These are phyloP conservation scores for Sambucus nigra DNA, from an alignment of 129 eudicot species.

Conservation along the genomic window DNA sequence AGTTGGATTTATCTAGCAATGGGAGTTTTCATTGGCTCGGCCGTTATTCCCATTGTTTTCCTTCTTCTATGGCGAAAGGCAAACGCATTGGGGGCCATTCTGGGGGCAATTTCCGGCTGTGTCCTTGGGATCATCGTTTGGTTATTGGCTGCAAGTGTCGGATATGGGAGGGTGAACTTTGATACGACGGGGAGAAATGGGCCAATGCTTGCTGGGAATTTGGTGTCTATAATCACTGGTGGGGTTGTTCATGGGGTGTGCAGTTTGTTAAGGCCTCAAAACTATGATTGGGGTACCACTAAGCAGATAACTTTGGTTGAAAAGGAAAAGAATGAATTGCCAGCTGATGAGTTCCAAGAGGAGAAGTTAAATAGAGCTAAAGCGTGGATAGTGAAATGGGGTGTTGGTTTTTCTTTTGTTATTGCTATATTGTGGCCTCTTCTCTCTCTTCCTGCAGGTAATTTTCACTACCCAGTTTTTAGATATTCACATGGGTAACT, in stretches of 20 bases:
- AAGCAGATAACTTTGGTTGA: conserved; percentile 79
- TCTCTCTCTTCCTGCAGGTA: conserved; percentile 94
- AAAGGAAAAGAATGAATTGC: conserved; percentile 60
- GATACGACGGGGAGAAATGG: conserved; percentile 96
- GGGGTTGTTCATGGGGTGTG: conserved; percentile 77
- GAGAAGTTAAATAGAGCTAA: conserved; percentile 61
- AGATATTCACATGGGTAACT: no score
- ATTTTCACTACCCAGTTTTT: no score
- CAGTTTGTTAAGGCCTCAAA: conserved; percentile 65
- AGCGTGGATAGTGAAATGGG: conserved; percentile 92
- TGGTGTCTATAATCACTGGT: conserved; percentile 75
- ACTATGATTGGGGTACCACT: conserved; percentile 91
- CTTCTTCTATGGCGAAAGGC: conserved; percentile 93
- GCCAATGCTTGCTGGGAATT: conserved; percentile 96
- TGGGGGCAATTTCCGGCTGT: conserved; percentile 67
- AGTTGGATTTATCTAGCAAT: conserved; percentile 98
- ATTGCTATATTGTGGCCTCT: conserved; percentile 78
- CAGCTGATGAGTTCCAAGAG: conserved; percentile 69
- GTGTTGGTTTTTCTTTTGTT: conserved; percentile 70
- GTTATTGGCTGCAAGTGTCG: conserved; percentile 63
- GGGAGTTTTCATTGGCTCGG: conserved; percentile 98
- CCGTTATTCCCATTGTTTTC: conserved; percentile 89
- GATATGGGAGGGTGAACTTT: conserved; percentile 76
- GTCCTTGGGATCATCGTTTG: conserved; percentile 59
- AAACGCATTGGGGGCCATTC: conserved; percentile 72